Evolutionary conservation across 208 protist genomes (phyloP), one percentile per base, ranked within the genome.

Genomic region (Leptomonas seymouri): DNA sequence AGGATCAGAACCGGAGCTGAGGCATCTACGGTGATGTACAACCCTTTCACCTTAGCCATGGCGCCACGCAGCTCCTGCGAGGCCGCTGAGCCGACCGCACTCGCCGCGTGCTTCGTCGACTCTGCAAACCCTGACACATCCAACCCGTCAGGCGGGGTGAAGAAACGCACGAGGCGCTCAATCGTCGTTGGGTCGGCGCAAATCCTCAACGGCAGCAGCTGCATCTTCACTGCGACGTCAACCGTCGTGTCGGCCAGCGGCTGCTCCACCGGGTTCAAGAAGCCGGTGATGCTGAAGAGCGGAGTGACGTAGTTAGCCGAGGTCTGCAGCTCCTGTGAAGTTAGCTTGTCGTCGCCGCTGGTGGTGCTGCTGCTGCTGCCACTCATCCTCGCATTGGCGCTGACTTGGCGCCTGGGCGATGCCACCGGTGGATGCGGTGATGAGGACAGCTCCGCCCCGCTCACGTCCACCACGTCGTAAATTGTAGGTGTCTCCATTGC

Each of bases 1-100:
- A 94, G 59, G 39, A 96, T 75, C 42, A 96, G 70, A 36, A 92
- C 73, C 48, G 91, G 91, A 5, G 88, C 91, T 3, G 80, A 79
- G 42, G 76, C 84, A 74, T 96, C 88, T n/a, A 93, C 74, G 16
- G 81, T 82, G 42, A 93, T 64, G 54, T 81, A 88, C 28, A 92
- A 65, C 39, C 86, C 83, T 70, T 91, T 90, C 21, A 74, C 71
- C 49, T 75, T 81, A 0, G 75, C 50, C 82, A 94, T 90, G 15
- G 88, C 79, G 15, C 59, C 41, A 6, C 84, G 78, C 54, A 93
- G 63, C 68, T 93, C 85, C 55, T 84, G 76, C 45, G 86, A 82
- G 21, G 91, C 87, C 0, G 77, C 82, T 20, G 78, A 82, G n/a
- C 83, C 76, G 11, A 91, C 76, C 3, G 82, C 84, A n/a, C 53